Percentiles rank a stretch among this genome's conserved stretches.
Conservation (phyloP, 805 yeast genomes). For the Metschnikowia sp. region DNA sequence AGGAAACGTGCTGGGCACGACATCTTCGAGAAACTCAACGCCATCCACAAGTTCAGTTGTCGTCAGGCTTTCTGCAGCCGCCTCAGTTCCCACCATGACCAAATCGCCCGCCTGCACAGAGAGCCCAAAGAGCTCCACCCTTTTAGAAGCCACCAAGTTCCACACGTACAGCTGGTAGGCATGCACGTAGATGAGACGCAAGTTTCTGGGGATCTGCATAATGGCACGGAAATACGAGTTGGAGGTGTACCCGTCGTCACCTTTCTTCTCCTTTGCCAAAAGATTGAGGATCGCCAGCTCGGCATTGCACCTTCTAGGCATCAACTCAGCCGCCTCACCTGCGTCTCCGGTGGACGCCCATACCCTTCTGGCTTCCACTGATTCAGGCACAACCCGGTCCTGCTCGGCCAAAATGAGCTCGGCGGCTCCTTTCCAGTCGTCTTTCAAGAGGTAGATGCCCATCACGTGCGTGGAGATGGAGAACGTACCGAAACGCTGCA, state of each 20-base stretch:
- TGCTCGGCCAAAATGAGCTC: slow-evolving; percentile 82
- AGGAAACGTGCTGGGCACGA: slow-evolving; percentile 50
- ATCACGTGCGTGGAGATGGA: slow-evolving; percentile 86
- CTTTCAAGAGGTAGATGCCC: slow-evolving; percentile 68
- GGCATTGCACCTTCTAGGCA: slow-evolving; percentile 89
- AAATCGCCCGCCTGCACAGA: slow-evolving; percentile 78
- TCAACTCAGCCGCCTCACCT: slow-evolving; percentile 54
- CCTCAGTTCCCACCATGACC: slow-evolving; percentile 42
- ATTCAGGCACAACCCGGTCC: slow-evolving; percentile 76
- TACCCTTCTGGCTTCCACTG: slow-evolving; percentile 73
- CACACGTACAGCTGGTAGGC: slow-evolving; percentile 96
- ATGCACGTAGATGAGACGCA: slow-evolving; percentile 93
- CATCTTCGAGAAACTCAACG: slow-evolving; percentile 68
- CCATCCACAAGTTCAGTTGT: slow-evolving; percentile 28
- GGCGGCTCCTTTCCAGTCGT: slow-evolving; percentile 77
- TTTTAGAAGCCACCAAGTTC: slow-evolving; percentile 80
- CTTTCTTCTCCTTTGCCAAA: slow-evolving; percentile 50
- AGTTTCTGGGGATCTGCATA: slow-evolving; percentile 85
- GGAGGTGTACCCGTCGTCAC: slow-evolving; percentile 41
- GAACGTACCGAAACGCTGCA: slow-evolving; percentile 97
- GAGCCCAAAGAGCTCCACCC: slow-evolving; percentile 70
- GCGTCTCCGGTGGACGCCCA: slow-evolving; percentile 80
- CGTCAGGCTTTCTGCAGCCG: slow-evolving; percentile 15
- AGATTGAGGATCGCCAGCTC: slow-evolving; percentile 69
- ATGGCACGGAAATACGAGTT: slow-evolving; percentile 74